Evolutionary conservation across 2,329 filamentous ascomycete genomes (phyloP).

Genomic region (Colletotrichum graminicola): DNA sequence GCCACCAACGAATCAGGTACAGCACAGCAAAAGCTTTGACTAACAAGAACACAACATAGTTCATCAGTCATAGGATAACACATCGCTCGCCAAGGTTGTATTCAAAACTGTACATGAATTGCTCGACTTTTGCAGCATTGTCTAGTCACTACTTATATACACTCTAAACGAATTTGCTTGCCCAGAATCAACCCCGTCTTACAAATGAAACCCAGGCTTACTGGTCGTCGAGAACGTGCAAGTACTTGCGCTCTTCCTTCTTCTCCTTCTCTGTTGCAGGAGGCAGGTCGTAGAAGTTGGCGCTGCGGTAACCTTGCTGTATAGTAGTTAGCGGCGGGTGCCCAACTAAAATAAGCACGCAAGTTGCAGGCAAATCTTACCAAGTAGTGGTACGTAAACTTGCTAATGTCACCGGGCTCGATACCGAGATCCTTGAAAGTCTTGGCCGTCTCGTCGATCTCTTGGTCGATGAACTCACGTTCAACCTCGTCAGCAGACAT

Average conservation of each 20-base stretch:
- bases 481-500: slow-evolving; percentile 88
- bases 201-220: slow-evolving; percentile 41
- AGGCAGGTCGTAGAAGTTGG: slow-evolving; percentile 91
- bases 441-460: slow-evolving; percentile 91
- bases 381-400: slow-evolving; percentile 93
- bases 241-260: slow-evolving; percentile 94
- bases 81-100: not conserved
- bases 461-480: slow-evolving; percentile 92
- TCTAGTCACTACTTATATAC: slow-evolving; percentile 51
- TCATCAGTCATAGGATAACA: not conserved
- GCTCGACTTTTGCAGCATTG: slow-evolving; percentile 41
- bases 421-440: slow-evolving; percentile 96
- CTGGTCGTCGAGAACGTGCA: slow-evolving; percentile 92
- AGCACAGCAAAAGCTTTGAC: slow-evolving; percentile 5
- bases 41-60: slow-evolving; percentile 1
- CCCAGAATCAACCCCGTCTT: slow-evolving; percentile 39
- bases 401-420: slow-evolving; percentile 85
- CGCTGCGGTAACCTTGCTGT: slow-evolving; percentile 90
- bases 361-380: slow-evolving; percentile 64
- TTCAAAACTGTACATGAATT: slow-evolving; percentile 36
- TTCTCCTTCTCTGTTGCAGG: slow-evolving; percentile 95
- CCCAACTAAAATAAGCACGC: not conserved
- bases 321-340: slow-evolving; percentile 49
- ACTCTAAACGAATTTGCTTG: slow-evolving; percentile 41
- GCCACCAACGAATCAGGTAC: slow-evolving; percentile 31